Evolutionary conservation across 1,284 basidiomycete genomes (phyloP).

Genomic region (Phenoliferia sp.): DNA sequence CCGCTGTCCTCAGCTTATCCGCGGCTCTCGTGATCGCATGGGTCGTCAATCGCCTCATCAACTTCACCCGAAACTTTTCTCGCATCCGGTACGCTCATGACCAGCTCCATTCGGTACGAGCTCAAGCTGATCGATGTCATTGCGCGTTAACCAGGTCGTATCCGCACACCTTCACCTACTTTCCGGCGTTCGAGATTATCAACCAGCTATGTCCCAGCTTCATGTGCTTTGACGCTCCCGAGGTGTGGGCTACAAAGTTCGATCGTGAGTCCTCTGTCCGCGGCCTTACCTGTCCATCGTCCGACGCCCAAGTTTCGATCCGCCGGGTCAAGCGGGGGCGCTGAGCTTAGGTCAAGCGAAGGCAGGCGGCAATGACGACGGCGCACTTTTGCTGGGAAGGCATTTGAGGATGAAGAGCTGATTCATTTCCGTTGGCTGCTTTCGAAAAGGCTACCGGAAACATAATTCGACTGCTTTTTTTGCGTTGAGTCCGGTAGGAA

Average conservation of each 20-base stretch:
- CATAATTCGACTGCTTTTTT: background rate
- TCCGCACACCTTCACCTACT: background rate
- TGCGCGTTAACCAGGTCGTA: background rate
- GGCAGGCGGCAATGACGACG: too few relatives aligned
- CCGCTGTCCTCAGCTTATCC: background rate
- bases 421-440: background rate
- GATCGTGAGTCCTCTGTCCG: background rate
- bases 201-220: background rate
- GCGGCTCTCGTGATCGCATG: background rate
- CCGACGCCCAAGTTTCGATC: too few relatives aligned
- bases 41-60: background rate
- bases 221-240: background rate
- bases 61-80: background rate
- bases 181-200: background rate
- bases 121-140: background rate
- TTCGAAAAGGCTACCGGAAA: background rate
- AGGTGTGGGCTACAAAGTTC: background rate
- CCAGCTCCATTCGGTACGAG: background rate
- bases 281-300: too few relatives aligned
- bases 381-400: too few relatives aligned
- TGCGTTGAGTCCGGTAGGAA: background rate
- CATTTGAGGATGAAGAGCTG: too few relatives aligned
- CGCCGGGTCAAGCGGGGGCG: too few relatives aligned
- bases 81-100: background rate
- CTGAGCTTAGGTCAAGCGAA: too few relatives aligned